A percentile compares a stretch with the other conserved stretches of the same genome.
Conservation (phyloP, 1,139 yeast species). For the Candida tropicalis region DNA sequence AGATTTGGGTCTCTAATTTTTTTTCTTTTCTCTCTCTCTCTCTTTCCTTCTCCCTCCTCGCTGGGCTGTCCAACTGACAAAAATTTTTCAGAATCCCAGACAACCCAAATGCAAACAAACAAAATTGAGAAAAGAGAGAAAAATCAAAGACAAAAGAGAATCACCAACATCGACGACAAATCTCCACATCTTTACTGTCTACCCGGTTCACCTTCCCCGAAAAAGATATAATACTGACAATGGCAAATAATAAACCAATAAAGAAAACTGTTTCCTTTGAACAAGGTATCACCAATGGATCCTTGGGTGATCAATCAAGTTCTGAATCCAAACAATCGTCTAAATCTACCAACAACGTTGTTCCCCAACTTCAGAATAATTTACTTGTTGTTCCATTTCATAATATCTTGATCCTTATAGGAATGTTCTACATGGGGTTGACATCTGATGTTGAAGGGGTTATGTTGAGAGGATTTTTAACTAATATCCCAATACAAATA, state of each 20-base stretch:
- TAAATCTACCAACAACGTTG: constrained; percentile 2
- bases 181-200: too few species aligned
- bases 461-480: constrained; percentile 31
- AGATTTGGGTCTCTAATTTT: too few species aligned
- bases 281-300: constrained; percentile 4
- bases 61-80: too few species aligned
- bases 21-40: too few species aligned
- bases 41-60: too few species aligned
- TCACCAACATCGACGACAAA: too few species aligned
- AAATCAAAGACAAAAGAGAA: too few species aligned
- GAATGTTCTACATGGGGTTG: constrained; percentile 42
- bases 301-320: background rate
- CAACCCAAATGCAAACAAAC: too few species aligned
- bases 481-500: constrained; percentile 28
- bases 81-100: too few species aligned
- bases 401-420: constrained; percentile 38
- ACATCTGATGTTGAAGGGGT: constrained; percentile 29
- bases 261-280: constrained; percentile 15
- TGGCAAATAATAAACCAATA: constrained; percentile 6
- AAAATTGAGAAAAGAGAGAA: too few species aligned
- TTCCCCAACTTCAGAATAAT: constrained; percentile 27
- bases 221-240: too few species aligned
- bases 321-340: constrained; percentile 4
- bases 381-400: constrained; percentile 51
- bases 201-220: too few species aligned